Percentiles rank a stretch among this genome's conserved stretches.
phyloP scores from a whole-genome alignment of 352 stramenopile species.

The Phytophthora fragariaefolia region DNA sequence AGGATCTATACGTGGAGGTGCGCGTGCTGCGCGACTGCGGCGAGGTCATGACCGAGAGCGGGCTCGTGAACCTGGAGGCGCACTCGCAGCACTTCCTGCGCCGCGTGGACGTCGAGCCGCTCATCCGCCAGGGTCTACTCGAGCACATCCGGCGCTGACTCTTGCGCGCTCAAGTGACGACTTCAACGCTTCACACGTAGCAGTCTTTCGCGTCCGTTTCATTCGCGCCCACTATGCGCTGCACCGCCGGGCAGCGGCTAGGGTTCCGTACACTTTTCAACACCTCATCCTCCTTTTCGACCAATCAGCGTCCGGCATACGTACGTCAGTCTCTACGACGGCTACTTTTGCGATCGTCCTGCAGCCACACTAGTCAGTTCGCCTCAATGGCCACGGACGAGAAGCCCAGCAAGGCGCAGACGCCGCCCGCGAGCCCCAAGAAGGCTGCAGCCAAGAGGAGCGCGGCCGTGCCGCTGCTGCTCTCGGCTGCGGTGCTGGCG shows the following conservation, averaged over 20 bases:
- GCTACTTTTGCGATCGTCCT: not conserved
- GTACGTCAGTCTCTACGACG: slow-evolving; percentile 23
- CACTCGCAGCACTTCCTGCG: slow-evolving; percentile 92
- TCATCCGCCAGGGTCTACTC: slow-evolving; percentile 85
- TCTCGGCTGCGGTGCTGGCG: slow-evolving; percentile 33
- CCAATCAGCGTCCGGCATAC: slow-evolving; percentile 23
- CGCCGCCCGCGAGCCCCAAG: slow-evolving; percentile 16
- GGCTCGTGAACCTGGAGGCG: slow-evolving; percentile 83
- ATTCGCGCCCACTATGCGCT: slow-evolving; percentile 23
- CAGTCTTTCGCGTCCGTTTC: slow-evolving; percentile 33
- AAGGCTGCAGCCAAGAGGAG: slow-evolving; percentile 24
- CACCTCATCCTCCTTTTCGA: too few relatives aligned
- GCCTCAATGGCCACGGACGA: slow-evolving; percentile 24
- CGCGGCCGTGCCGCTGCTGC: slow-evolving; percentile 21
- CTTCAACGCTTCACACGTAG: slow-evolving; percentile 18
- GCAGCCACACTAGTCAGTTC: slow-evolving; percentile 20
- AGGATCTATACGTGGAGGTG: slow-evolving; percentile 92
- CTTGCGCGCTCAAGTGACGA: not conserved
- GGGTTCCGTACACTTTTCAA: too few relatives aligned
- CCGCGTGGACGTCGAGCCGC: slow-evolving; percentile 84
- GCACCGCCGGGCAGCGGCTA: slow-evolving; percentile 7
- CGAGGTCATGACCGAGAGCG: slow-evolving; percentile 93
- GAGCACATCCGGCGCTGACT: slow-evolving; percentile 80
- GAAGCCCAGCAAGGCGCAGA: slow-evolving; percentile 2
- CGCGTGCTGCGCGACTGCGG: slow-evolving; percentile 88